These are phyloP conservation scores for Lagerstroemia speciosa DNA, from an alignment of 345 rosid genomes.

Conservation along the genomic window DNA sequence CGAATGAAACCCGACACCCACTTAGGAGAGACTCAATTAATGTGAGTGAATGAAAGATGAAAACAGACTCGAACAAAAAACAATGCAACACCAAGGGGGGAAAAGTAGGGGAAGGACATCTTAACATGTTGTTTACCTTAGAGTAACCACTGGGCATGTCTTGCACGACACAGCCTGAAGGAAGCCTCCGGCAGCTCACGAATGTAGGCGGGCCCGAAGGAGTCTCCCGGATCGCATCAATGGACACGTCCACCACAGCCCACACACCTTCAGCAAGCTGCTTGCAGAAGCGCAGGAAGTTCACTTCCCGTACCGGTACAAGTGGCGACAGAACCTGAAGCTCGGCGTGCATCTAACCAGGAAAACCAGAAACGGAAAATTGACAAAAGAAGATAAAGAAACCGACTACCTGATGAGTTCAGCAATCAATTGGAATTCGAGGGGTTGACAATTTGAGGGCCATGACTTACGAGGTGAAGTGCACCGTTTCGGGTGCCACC, in stretches of 20 bases:
- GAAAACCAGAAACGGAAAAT: neutral
- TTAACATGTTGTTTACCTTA: constrained; percentile 39
- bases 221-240: constrained; percentile 46
- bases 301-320: constrained; percentile 85
- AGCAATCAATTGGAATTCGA: neutral
- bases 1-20: constrained; percentile 13
- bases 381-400: neutral
- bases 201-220: constrained; percentile 37
- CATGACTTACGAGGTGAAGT: constrained; percentile 61
- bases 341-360: constrained; percentile 83
- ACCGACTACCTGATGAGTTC: too few species aligned
- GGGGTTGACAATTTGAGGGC: neutral
- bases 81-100: too few species aligned
- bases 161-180: constrained; percentile 93
- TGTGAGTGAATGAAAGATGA: neutral
- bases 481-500: constrained; percentile 92
- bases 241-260: constrained; percentile 94
- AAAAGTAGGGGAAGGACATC: too few species aligned
- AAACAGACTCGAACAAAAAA: neutral
- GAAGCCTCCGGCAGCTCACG: constrained; percentile 70
- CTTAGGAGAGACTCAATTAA: constrained; percentile 17
- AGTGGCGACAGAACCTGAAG: constrained; percentile 82
- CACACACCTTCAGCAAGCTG: constrained; percentile 90
- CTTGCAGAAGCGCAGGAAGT: constrained; percentile 84
- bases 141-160: constrained; percentile 98